phyloP scores from a whole-genome alignment of 306 rosid species.

The Pterocarpus santalinus region DNA sequence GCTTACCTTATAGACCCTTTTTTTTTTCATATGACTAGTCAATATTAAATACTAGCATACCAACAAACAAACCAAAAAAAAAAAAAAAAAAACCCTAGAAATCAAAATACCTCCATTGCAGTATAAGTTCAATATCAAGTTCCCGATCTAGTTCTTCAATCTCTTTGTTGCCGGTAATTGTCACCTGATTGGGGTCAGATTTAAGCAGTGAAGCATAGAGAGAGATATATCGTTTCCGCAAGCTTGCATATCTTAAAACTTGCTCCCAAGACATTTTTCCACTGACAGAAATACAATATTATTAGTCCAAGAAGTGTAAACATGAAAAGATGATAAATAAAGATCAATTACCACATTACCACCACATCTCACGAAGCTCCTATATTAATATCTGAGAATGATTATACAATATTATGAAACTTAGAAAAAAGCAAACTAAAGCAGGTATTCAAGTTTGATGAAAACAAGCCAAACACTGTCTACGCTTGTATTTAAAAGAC shows the following conservation, averaged over 20 bases:
- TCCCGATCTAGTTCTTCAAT: slow-evolving; percentile 87
- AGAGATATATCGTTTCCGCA: slow-evolving; percentile 85
- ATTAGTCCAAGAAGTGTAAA: slow-evolving; percentile 41
- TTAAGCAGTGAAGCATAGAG: slow-evolving; percentile 88
- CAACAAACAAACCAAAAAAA: background rate
- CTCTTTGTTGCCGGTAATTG: slow-evolving; percentile 74
- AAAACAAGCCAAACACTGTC: slow-evolving; percentile 28
- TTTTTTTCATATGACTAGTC: slow-evolving; percentile 6
- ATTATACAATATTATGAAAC: slow-evolving; percentile 23
- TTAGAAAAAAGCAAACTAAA: slow-evolving; percentile 13
- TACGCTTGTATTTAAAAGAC: slow-evolving; percentile 3
- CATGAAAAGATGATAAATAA: slow-evolving; percentile 34
- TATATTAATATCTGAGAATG: slow-evolving; percentile 22
- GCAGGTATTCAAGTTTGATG: slow-evolving; percentile 5
- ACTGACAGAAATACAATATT: slow-evolving; percentile 63
- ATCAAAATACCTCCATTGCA: slow-evolving; percentile 91
- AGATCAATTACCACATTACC: slow-evolving; percentile 23
- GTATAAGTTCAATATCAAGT: slow-evolving; percentile 89
- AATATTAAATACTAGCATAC: slow-evolving; percentile 30
- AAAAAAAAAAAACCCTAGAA: background rate
- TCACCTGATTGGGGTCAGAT: slow-evolving; percentile 78
- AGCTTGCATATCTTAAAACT: slow-evolving; percentile 82
- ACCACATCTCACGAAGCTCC: slow-evolving; percentile 39
- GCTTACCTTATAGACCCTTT: slow-evolving; percentile 5
- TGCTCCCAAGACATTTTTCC: slow-evolving; percentile 98